A percentile compares a stretch with the other conserved stretches of the same genome.
Conservation (phyloP, 225 moss, liverwort and hornwort species). For the Asterella californica region DNA sequence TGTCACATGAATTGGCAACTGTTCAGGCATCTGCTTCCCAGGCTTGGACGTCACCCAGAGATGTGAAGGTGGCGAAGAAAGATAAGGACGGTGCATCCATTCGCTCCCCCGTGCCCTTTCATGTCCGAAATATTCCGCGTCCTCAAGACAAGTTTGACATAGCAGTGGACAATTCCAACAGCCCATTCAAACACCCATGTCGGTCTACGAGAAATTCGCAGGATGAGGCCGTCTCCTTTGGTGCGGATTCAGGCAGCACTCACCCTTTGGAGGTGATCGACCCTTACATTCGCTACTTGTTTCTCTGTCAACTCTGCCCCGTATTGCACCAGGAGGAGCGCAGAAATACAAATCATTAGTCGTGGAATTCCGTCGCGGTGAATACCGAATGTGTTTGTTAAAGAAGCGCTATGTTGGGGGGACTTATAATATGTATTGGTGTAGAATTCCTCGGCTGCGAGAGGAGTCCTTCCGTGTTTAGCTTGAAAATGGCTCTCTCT, state of each 20-base stretch:
- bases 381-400: too few relatives aligned
- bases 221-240: background rate
- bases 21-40: background rate
- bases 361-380: too few relatives aligned
- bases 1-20: constrained; percentile 12
- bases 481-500: too few relatives aligned
- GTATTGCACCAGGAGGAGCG: background rate
- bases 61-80: constrained; percentile 48
- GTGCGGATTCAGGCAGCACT: constrained; percentile 39
- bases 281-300: background rate
- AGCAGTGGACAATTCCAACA: constrained; percentile 79
- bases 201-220: background rate
- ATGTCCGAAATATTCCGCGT: constrained; percentile 74
- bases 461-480: too few relatives aligned
- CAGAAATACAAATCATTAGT: background rate
- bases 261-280: constrained; percentile 74
- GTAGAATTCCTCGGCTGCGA: too few relatives aligned
- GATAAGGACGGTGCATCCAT: constrained; percentile 44
- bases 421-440: too few relatives aligned
- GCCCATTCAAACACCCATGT: constrained; percentile 65
- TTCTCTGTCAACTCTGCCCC: background rate
- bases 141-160: constrained; percentile 90
- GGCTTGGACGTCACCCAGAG: constrained; percentile 29
- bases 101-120: constrained; percentile 67
- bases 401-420: too few relatives aligned